Base-by-base conservation (phyloP, 768 basidiomycete species). In the Auricularia heimuer region DNA sequence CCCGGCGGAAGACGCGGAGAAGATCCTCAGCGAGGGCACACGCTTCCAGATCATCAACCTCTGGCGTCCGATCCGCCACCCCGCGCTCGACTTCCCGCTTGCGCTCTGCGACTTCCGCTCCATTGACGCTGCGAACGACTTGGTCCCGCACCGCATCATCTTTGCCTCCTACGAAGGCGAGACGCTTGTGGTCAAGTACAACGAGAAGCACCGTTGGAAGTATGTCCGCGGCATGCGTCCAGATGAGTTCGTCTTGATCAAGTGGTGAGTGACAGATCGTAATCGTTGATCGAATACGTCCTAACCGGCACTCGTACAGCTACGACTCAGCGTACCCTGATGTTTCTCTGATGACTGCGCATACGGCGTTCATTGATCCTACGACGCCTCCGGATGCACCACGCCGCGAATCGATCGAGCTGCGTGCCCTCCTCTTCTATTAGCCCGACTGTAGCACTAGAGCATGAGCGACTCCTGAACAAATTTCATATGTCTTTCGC, bases 351-450 rank as follows among this genome's bases (percentile, higher is more conserved):
- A 79, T 86, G 63, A 84, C 85, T 0, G 85, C 86, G 3, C 87
- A 88, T 69, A 84, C 83, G n/a, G 84, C 78, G 2, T 88, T 87
- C 72, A 65, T 76, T 36, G 85, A 87, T 65, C 80, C 82, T 1
- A 74, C 75, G 1, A 84, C 82, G 3, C 85, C 84, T 1, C 70
- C 75, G 44, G 82, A 76, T 56, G 76, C 82, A 0, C 81, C 80
- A 4, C 71, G 75, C 3, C 74, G 85, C 58, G 76, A 80, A 72
- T 78, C 76, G 39, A 80, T 81, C 34, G 80, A 80, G 70, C 70
- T 81, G 44, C 71, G 80, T 51, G 75, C 74, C 24, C 70, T 81
- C 64, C 77, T 80, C n/a, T 80, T 80, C 62, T 77, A 80, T 36
- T 60, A 60, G 34, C 8, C 56, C 54, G 29, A 54, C 18, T 29